Evolutionary conservation across 192 early-diverging fungal genomes (phyloP).

Genomic region (Coemansia sp.): DNA sequence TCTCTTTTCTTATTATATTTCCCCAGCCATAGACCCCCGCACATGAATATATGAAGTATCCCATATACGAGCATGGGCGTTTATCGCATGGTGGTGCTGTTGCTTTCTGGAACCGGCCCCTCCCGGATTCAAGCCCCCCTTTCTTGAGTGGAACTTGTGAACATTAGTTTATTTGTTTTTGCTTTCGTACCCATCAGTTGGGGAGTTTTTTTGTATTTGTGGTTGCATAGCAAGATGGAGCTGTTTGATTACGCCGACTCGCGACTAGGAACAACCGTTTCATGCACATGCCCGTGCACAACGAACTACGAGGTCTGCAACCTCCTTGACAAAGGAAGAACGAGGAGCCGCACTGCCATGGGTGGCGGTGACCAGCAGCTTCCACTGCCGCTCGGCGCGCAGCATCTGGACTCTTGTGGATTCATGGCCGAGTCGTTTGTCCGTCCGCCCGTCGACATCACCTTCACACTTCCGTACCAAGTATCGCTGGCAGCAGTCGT

Average conservation of each 20-base stretch:
- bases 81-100: too few species aligned
- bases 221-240: conserved; percentile 6
- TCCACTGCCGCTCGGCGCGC: background rate
- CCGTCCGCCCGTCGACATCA: conserved; percentile 25
- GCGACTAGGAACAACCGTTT: conserved; percentile 12
- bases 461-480: conserved; percentile 9
- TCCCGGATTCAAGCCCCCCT: too few species aligned
- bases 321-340: conserved; percentile 6
- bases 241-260: conserved; percentile 33
- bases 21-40: background rate
- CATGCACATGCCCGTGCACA: conserved; percentile 13
- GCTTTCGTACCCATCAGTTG: background rate
- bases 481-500: conserved; percentile 19
- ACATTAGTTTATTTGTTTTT: too few species aligned
- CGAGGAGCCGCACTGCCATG: background rate
- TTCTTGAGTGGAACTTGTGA: too few species aligned
- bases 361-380: background rate
- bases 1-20: too few species aligned
- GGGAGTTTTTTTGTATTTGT: background rate
- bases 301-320: conserved; percentile 18
- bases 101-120: too few species aligned
- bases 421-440: conserved; percentile 36
- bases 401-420: background rate
- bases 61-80: too few species aligned
- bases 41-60: too few species aligned